A percentile compares a stretch with the other conserved stretches of the same genome.
Conservation (phyloP, 2,329 filamentous ascomycete species). For the Diaporthe sp. region DNA sequence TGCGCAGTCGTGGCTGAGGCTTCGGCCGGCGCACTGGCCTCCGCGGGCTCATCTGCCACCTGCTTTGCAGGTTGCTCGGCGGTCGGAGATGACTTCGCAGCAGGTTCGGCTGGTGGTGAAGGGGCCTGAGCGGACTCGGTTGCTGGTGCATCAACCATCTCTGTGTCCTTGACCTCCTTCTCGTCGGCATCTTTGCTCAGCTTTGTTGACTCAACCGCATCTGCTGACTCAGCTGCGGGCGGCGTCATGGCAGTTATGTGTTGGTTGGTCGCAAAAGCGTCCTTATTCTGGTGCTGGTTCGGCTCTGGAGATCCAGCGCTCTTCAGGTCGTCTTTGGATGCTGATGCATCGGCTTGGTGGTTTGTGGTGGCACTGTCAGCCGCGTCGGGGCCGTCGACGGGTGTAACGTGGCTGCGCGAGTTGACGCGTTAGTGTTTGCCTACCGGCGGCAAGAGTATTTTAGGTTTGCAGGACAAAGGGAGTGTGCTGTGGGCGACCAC, state of each 20-base stretch:
- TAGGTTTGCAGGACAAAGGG: not conserved
- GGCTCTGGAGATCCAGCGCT: constrained; percentile 32
- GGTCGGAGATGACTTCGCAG: constrained; percentile 4
- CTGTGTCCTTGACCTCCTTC: constrained; percentile 37
- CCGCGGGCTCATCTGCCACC: constrained; percentile 11
- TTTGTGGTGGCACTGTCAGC: constrained; percentile 27
- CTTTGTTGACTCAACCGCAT: constrained; percentile 26
- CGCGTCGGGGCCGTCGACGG: constrained; percentile 32
- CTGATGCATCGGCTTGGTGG: constrained; percentile 11
- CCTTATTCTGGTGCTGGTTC: constrained; percentile 40
- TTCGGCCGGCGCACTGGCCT: constrained; percentile 10
- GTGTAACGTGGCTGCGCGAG: constrained; percentile 41
- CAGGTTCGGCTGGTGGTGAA: constrained; percentile 35
- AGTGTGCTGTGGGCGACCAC: not conserved
- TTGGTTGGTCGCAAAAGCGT: constrained; percentile 47
- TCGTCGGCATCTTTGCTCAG: constrained; percentile 27
- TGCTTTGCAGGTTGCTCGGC: not conserved
- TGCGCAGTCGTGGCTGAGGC: not conserved
- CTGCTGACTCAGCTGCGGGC: constrained; percentile 32
- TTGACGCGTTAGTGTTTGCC: constrained; percentile 32
- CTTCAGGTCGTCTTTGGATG: constrained; percentile 30
- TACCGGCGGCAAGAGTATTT: not conserved
- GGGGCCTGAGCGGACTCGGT: constrained; percentile 39
- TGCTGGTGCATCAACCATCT: constrained; percentile 48
- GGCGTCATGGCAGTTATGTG: constrained; percentile 38